Percentiles rank a stretch among this genome's conserved stretches.
Evolutionary conservation across 2,329 filamentous ascomycete species (phyloP).

Genomic region (Ceratocystis smalleyi): DNA sequence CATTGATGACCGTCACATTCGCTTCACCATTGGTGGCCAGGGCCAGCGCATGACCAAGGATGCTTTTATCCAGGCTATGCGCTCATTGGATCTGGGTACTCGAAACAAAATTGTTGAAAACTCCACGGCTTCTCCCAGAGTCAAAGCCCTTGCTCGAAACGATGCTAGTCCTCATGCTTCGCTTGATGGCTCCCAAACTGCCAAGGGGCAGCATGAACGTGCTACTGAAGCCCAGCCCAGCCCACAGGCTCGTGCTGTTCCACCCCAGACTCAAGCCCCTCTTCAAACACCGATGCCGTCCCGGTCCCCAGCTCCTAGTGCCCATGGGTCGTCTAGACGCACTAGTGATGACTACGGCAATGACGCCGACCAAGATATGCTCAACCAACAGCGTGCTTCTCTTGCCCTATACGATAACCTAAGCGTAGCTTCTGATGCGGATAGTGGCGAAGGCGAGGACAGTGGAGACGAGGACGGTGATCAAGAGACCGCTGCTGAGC

Average conservation of each 20-base stretch:
- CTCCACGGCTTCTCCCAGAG: constrained; percentile 31
- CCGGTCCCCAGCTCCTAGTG: background rate
- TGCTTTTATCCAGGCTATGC: constrained; percentile 62
- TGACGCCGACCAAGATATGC: constrained; percentile 3
- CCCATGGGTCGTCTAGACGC: background rate
- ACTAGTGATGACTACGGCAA: background rate
- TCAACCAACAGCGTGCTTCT: background rate
- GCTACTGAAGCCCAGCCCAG: background rate
- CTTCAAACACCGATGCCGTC: background rate
- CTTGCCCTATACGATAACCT: constrained; percentile 3
- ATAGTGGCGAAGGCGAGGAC: constrained; percentile 29
- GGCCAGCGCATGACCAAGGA: constrained; percentile 63
- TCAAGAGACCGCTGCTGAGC: constrained; percentile 58
- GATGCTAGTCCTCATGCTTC: constrained; percentile 19
- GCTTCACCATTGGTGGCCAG: constrained; percentile 61
- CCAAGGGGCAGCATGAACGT: background rate
- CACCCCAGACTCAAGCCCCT: background rate
- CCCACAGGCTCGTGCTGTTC: background rate
- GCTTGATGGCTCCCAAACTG: background rate
- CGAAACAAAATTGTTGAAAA: constrained; percentile 38
- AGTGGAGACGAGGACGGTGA: constrained; percentile 39
- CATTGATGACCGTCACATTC: constrained; percentile 53
- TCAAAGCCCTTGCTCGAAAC: constrained; percentile 36
- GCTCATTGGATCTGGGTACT: constrained; percentile 52
- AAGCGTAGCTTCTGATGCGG: background rate